phyloP scores from a whole-genome alignment of 1,284 basidiomycete species.

The Fomes fomentarius region DNA sequence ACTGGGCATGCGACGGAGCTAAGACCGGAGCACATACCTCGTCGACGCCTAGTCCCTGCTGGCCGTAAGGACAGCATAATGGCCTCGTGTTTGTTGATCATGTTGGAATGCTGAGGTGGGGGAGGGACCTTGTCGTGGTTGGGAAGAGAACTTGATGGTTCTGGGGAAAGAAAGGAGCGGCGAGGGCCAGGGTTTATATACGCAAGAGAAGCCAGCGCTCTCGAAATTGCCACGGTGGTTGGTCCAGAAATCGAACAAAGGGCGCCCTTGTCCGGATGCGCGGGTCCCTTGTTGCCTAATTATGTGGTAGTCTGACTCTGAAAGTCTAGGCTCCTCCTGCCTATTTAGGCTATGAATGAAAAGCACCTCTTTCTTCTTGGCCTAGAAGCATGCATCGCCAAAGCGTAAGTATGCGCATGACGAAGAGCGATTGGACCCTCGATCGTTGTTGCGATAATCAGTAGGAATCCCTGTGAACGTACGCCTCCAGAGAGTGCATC shows the following conservation, averaged over 20 bases:
- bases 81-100: not conserved
- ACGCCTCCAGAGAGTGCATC: too few relatives aligned
- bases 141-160: not conserved
- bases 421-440: not conserved
- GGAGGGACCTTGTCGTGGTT: not conserved
- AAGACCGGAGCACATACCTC: not conserved
- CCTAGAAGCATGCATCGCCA: too few relatives aligned
- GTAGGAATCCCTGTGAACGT: not conserved
- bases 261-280: not conserved
- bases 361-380: not conserved
- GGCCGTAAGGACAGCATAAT: not conserved
- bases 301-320: not conserved
- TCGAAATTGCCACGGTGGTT: not conserved
- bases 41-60: not conserved
- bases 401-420: not conserved
- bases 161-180: not conserved
- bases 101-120: not conserved
- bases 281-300: not conserved
- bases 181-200: not conserved
- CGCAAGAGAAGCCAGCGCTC: not conserved
- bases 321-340: not conserved
- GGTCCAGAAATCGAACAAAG: not conserved
- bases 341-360: not conserved
- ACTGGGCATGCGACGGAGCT: not conserved
- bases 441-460: not conserved